A percentile compares a stretch with the other conserved stretches of the same genome.
Evolutionary conservation across 1,139 yeast species (phyloP).

Genomic region (Nakaseomyces kungkrabaensis): DNA sequence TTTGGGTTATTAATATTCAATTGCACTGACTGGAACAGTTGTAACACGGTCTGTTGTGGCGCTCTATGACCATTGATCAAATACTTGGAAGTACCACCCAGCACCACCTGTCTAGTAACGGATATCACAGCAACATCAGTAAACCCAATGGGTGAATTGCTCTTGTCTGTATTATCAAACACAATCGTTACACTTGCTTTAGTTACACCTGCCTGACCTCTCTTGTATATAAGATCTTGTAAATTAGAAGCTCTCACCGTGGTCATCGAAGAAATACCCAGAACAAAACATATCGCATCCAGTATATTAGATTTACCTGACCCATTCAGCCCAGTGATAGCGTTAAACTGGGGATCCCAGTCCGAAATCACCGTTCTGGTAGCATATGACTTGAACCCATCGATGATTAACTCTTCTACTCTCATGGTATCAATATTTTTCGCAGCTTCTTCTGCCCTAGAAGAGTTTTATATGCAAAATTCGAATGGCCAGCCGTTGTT

Average conservation of each 20-base stretch:
- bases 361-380: constrained; percentile 90
- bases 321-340: constrained; percentile 95
- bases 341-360: constrained; percentile 95
- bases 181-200: constrained; percentile 95
- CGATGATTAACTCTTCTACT: constrained; percentile 90
- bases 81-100: constrained; percentile 90
- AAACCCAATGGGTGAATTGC: constrained; percentile 80
- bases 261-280: constrained; percentile 89
- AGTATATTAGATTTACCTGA: constrained; percentile 93
- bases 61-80: constrained; percentile 94
- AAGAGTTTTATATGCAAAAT: too few species aligned
- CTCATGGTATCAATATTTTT: constrained; percentile 44
- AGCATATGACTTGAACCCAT: constrained; percentile 96
- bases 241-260: constrained; percentile 89
- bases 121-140: constrained; percentile 72
- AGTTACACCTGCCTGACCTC: constrained; percentile 97
- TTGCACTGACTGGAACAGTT: constrained; percentile 87
- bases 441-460: background rate
- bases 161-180: constrained; percentile 71
- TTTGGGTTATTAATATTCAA: constrained; percentile 93
- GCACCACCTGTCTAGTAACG: constrained; percentile 81
- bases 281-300: constrained; percentile 96
- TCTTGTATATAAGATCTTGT: constrained; percentile 88
- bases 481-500: too few species aligned
- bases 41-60: constrained; percentile 86